Base-by-base conservation (phyloP, 108 stramenopile genomes). In the Schizochytrium sp. region DNA sequence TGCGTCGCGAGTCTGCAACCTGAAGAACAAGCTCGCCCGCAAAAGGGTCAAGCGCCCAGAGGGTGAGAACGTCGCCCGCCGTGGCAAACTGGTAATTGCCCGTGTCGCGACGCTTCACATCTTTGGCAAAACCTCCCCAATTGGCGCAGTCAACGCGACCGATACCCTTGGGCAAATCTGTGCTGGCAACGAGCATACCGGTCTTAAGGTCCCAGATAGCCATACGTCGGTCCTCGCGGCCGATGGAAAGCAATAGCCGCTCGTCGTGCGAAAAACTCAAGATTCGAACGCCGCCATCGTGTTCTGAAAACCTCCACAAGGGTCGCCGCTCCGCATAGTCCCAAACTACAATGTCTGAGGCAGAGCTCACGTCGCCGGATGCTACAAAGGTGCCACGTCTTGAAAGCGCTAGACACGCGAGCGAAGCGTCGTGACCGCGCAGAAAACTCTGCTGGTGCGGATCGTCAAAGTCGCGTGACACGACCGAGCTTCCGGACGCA, bases 91-190 rank as follows among this genome's bases (percentile, higher is more conserved):
- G 88, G 90, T 94, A 94, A 44, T 90, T 53, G 12, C 58, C 87
- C 34, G 94, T 94, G 76, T 93, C 90, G 4, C 94, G 48, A 29
- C 93, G 89, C 91, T 95, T 95, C 51, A 95, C 72, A 53, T 95
- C 93, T 87, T 90, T 92, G 41, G 57, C 89, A 60, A 92, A 91
- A 28, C 92, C 92, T 5, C 87, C 90, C 58, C 88, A 92, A 19
- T 14, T 83, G 8, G 76, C 76, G 51, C 76, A 83, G 4, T 47
- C 10, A 6, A 92, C 88, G 44, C 87, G 87, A 41, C 28, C 76
- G 5, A 89, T 90, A 4, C 71, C n/a, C 34, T 60, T 45, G 58
- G 92, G 87, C 53, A 83, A 23, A 51, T 90, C 34, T 34, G 76
- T 23, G 91, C 89, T 45, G 5, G 88, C 91, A 23, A 92, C 71